Evolutionary conservation across 306 rosid species (phyloP).

Genomic region (Cicer chorassanicum): DNA sequence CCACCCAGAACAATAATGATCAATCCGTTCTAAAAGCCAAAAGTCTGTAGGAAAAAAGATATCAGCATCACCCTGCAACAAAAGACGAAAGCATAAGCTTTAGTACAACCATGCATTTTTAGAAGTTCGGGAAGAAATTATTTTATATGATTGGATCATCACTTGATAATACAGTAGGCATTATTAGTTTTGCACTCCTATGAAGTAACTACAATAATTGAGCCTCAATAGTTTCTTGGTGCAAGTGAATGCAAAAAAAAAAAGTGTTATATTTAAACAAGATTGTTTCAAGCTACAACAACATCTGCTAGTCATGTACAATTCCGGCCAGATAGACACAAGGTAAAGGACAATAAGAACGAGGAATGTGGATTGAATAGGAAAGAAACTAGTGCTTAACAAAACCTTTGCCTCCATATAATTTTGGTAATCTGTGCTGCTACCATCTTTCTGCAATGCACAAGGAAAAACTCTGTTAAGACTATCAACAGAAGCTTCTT

Average conservation of each 20-base stretch:
- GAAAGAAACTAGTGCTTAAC: slow-evolving; percentile 24
- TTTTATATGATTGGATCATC: slow-evolving; percentile 11
- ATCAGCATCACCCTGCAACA: slow-evolving; percentile 90
- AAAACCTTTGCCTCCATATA: slow-evolving; percentile 88
- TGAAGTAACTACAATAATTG: slow-evolving; percentile 8
- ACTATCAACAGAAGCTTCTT: slow-evolving; percentile 6
- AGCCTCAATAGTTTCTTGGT: slow-evolving; percentile 15
- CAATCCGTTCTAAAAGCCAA: slow-evolving; percentile 80
- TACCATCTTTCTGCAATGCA: slow-evolving; percentile 79
- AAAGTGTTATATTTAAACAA: slow-evolving; percentile 16
- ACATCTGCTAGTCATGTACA: slow-evolving; percentile 4
- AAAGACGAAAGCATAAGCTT: slow-evolving; percentile 40
- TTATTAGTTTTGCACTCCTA: slow-evolving; percentile 8
- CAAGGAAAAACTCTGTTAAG: slow-evolving; percentile 32
- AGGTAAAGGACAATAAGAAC: not conserved
- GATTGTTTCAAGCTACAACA: slow-evolving; percentile 34
- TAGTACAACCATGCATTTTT: slow-evolving; percentile 12
- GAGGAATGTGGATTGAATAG: slow-evolving; percentile 25
- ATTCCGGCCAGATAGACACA: not conserved
- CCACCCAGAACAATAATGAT: slow-evolving; percentile 94
- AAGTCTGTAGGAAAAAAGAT: slow-evolving; percentile 96
- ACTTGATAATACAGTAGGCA: not conserved
- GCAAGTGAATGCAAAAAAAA: slow-evolving; percentile 31
- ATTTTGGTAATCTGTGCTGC: slow-evolving; percentile 72
- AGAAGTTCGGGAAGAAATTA: slow-evolving; percentile 24